Evolutionary conservation across 441 rosid species (phyloP).

Genomic region (Gossypium armourianum): DNA sequence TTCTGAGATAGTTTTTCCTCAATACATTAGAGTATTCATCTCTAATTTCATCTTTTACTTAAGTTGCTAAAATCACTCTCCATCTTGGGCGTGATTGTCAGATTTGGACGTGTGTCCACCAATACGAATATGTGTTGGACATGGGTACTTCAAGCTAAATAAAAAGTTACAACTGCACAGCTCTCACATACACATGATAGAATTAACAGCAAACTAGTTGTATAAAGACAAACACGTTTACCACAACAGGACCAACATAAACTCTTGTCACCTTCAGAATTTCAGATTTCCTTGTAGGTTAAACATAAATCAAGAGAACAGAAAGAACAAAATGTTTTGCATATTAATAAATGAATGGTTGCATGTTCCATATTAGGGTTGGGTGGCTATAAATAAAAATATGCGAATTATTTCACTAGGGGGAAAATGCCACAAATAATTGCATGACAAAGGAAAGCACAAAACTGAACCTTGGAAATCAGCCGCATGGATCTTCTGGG

Average conservation of each 20-base stretch:
- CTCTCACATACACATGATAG: not conserved
- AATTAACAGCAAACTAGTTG: not conserved
- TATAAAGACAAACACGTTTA: not conserved
- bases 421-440: not conserved
- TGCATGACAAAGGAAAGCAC: conserved; percentile 11
- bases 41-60: not conserved
- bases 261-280: not conserved
- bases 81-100: not conserved
- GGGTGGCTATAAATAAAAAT: not conserved
- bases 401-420: no score
- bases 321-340: not conserved
- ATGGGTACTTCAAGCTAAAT: not conserved
- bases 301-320: not conserved
- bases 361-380: not conserved
- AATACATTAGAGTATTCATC: no score
- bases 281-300: not conserved
- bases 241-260: not conserved
- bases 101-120: no score
- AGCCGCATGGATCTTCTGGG: conserved; percentile 52
- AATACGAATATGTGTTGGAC: not conserved
- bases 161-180: not conserved
- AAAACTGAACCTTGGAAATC: conserved; percentile 39
- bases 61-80: not conserved
- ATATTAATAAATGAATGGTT: not conserved
- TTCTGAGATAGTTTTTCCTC: no score